These are phyloP conservation scores for Isoetes taiwanensis DNA, from an alignment of 75 land plant genomes.

Conservation along the genomic window DNA sequence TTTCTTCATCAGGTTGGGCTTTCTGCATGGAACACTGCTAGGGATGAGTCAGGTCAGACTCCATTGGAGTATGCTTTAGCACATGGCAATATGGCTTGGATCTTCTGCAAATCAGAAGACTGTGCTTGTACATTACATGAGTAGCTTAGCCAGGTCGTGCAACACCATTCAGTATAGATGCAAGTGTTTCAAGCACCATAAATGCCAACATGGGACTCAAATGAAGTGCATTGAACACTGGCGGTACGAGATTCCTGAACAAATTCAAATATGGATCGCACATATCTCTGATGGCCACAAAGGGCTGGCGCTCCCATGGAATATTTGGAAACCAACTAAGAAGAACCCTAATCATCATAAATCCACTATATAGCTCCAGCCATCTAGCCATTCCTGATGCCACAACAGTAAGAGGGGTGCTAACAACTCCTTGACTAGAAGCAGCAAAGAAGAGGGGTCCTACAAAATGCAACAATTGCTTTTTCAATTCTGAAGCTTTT, in stretches of 20 bases:
- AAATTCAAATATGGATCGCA: slow-evolving; percentile 84
- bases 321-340: slow-evolving; percentile 96
- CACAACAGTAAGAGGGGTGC: slow-evolving; percentile 65
- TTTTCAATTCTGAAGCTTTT: too few relatives aligned
- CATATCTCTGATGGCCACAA: slow-evolving; percentile 72
- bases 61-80: too few relatives aligned
- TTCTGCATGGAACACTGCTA: too few relatives aligned
- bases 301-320: slow-evolving; percentile 88
- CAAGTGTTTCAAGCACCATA: slow-evolving; percentile 45
- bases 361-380: slow-evolving; percentile 76
- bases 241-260: slow-evolving; percentile 74
- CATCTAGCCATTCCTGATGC: slow-evolving; percentile 81
- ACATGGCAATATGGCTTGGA: too few relatives aligned
- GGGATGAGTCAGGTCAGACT: too few relatives aligned
- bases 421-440: slow-evolving; percentile 19
- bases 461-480: too few relatives aligned
- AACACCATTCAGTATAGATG: slow-evolving; percentile 24
- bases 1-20: too few relatives aligned
- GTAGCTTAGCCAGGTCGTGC: too few relatives aligned
- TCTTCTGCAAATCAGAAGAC: too few relatives aligned
- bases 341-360: slow-evolving; percentile 72
- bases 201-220: slow-evolving; percentile 85
- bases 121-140: too few relatives aligned
- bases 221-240: slow-evolving; percentile 65
- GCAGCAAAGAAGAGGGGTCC: slow-evolving; percentile 46